Evolutionary conservation across 345 rosid species (phyloP), one percentile per base, ranked within the genome.

Genomic region (Euphorbia peplus): DNA sequence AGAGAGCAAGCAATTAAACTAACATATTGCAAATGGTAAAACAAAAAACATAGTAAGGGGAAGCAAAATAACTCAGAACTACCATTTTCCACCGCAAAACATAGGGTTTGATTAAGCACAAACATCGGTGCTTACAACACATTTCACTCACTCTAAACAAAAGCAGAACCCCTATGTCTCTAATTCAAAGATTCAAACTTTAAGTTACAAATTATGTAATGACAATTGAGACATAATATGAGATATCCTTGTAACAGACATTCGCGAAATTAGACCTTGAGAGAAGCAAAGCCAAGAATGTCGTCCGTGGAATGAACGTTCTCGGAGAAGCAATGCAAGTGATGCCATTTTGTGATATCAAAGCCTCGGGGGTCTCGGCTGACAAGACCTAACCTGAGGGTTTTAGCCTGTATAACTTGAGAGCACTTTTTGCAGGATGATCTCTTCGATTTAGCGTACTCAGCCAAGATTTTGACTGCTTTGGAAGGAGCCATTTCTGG

Each of bases 381-480:
- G 64, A 87, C 73, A 35, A 80, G 69, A 41, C 98, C 97, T 64
- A 90, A 54, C 65, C 97, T 82, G 26, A 85, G 77, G 28, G 84
- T 64, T 72, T 87, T 81, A 64, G 79, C 75, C 0, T 82, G 68
- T 0, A 93, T 93, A 10, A 76, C 35, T 55, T 82, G 69, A 46
- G 87, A 87, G 63, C 98, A 93, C 30, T 69, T 81, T 79, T 88
- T 90, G 82, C 97, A 93, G 7, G 86, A 71, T 18, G 98, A 93
- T 22, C 97, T 82, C 58, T 71, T 84, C 61, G 97, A 93, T 71
- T 88, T 93, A 42, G 98, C 93, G 66, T 93, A 90, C 83, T 90
- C 98, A 1, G 88, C 90, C 18, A 84, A 72, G 64, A 88, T 67
- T 66, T 70, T 80, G 32, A 81, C 18, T 24, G 83, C 14, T 14